Evolutionary conservation across 2,329 filamentous ascomycete species (phyloP).

Genomic region (Chaetomiaceae sp.): DNA sequence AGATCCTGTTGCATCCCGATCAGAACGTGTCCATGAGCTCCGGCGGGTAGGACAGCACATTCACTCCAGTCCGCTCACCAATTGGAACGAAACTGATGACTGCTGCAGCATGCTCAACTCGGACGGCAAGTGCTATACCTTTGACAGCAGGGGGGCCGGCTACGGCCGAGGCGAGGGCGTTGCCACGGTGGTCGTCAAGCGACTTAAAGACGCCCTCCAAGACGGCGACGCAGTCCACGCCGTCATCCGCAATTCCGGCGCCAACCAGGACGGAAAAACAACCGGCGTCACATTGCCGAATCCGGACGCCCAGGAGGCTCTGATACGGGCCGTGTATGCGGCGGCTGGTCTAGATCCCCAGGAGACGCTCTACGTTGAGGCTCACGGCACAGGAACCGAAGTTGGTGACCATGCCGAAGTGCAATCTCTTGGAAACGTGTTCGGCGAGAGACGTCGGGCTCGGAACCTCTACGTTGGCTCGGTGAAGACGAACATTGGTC

Average conservation of each 20-base stretch:
- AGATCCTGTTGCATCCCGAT: constrained; percentile 24
- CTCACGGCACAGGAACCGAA: constrained; percentile 35
- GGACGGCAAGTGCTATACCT: constrained; percentile 9
- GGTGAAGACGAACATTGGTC: constrained; percentile 31
- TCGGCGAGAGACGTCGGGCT: background rate
- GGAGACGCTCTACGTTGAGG: constrained; percentile 12
- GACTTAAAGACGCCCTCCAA: constrained; percentile 34
- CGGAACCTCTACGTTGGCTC: constrained; percentile 24
- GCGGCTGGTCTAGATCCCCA: constrained; percentile 15
- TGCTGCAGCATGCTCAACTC: background rate
- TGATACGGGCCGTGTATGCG: constrained; percentile 6
- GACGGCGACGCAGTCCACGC: constrained; percentile 34
- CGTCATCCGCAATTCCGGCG: constrained; percentile 28
- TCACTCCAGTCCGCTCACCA: background rate
- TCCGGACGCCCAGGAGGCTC: constrained; percentile 8
- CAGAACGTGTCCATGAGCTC: constrained; percentile 19
- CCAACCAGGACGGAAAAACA: constrained; percentile 19
- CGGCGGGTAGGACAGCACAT: background rate
- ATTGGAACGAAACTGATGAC: background rate
- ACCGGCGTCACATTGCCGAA: constrained; percentile 9
- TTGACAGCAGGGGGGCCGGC: constrained; percentile 36
- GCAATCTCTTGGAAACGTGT: background rate
- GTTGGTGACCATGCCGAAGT: constrained; percentile 4
- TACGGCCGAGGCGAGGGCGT: constrained; percentile 49
- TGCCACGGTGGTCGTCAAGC: constrained; percentile 42